Conservation (phyloP, 139 green algal species). For the Yamagishiella unicocca region DNA sequence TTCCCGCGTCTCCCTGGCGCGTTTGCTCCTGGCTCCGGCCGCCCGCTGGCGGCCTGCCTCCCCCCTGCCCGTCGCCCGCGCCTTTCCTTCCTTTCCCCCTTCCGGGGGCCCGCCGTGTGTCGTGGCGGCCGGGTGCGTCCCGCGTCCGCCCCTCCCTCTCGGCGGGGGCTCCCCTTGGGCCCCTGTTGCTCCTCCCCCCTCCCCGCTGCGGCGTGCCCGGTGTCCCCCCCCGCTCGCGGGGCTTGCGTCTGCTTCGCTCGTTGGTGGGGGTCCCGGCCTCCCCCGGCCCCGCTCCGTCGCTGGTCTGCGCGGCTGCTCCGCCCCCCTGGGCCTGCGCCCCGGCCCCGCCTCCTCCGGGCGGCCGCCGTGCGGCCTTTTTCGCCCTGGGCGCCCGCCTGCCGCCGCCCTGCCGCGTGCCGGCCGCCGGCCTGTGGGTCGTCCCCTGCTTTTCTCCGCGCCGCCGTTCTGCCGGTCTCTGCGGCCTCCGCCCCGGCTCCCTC, state of each 20-base stretch:
- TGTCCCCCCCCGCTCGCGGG: not conserved
- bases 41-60: slow-evolving; percentile 11
- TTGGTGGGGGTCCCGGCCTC: not conserved
- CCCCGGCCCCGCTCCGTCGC: not conserved
- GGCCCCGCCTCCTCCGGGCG: too few species aligned
- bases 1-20: not conserved
- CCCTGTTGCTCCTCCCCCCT: not conserved
- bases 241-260: not conserved
- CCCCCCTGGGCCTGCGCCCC: not conserved
- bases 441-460: not conserved
- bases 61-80: not conserved
- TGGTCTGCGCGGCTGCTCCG: not conserved
- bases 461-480: not conserved
- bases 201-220: not conserved
- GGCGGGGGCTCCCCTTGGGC: not conserved
- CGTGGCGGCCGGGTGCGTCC: slow-evolving; percentile 1
- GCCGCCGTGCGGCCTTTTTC: not conserved
- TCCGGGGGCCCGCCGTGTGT: too few species aligned
- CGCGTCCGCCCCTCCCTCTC: slow-evolving; percentile 12
- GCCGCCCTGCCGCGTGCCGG: too few species aligned
- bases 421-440: not conserved
- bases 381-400: not conserved
- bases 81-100: slow-evolving; percentile 15
- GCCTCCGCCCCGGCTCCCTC: not conserved
- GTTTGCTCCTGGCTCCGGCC: not conserved